phyloP scores from a whole-genome alignment of 2,329 filamentous ascomycete genomes.

The Dryadomyces sulphureus region DNA sequence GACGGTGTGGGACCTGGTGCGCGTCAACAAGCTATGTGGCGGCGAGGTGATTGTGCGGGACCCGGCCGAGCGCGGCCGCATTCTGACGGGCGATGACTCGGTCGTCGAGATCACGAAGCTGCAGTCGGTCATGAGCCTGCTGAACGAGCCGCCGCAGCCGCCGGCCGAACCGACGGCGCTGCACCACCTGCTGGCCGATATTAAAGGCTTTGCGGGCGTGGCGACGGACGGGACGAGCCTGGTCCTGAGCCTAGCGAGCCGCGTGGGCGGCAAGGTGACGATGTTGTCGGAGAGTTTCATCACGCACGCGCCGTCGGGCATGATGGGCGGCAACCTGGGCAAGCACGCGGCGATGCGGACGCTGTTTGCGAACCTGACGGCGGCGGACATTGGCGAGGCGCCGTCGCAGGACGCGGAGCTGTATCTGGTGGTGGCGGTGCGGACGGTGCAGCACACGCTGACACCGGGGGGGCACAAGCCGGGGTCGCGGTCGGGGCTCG shows the following conservation, averaged over 20 bases:
- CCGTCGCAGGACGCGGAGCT: constrained; percentile 54
- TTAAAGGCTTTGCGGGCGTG: constrained; percentile 67
- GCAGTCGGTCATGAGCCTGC: constrained; percentile 89
- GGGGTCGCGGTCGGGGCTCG: constrained; percentile 24
- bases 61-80: constrained; percentile 64
- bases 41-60: constrained; percentile 93
- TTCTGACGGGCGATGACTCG: constrained; percentile 84
- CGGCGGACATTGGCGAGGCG: constrained; percentile 53
- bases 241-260: constrained; percentile 63
- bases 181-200: constrained; percentile 70
- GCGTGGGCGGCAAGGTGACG: constrained; percentile 46
- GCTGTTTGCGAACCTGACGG: constrained; percentile 73
- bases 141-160: constrained; percentile 65
- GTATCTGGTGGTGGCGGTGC: constrained; percentile 71
- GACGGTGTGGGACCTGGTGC: constrained; percentile 90
- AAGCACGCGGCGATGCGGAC: constrained; percentile 61
- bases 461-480: constrained; percentile 24
- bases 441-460: constrained; percentile 40
- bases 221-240: constrained; percentile 63
- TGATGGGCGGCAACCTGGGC: constrained; percentile 47
- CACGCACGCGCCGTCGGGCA: constrained; percentile 61
- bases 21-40: constrained; percentile 84
- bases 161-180: constrained; percentile 54
- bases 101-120: constrained; percentile 81
- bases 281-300: constrained; percentile 73